These are phyloP conservation scores for Picochlorum sp. DNA, from an alignment of 139 green algal species.

Conservation along the genomic window DNA sequence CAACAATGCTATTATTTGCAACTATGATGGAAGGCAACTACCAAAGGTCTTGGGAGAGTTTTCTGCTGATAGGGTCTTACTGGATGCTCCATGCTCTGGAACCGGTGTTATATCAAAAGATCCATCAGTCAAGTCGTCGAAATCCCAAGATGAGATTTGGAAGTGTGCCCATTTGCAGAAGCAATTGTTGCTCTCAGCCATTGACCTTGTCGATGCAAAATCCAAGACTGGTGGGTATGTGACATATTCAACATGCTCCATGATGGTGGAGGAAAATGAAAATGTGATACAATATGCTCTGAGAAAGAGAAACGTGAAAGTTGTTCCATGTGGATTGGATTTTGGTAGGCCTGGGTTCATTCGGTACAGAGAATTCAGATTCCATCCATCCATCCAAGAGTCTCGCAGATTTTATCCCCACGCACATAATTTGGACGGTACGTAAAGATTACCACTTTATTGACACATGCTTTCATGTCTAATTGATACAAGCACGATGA, in stretches of 20 bases:
- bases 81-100: constrained; percentile 96
- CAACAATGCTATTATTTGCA: constrained; percentile 89
- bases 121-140: constrained; percentile 79
- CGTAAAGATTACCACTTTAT: not conserved
- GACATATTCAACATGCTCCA: constrained; percentile 97
- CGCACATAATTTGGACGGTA: constrained; percentile 96
- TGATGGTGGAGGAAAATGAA: constrained; percentile 99
- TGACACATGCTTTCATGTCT: not conserved
- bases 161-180: constrained; percentile 91
- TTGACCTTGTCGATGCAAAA: constrained; percentile 88
- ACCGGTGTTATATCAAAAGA: constrained; percentile 97
- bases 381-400: constrained; percentile 83
- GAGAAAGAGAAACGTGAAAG: constrained; percentile 91
- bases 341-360: constrained; percentile 86
- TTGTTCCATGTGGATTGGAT: constrained; percentile 84
- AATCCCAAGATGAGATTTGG: constrained; percentile 84
- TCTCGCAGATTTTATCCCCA: constrained; percentile 95
- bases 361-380: constrained; percentile 82
- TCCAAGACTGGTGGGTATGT: constrained; percentile 72
- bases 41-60: constrained; percentile 68
- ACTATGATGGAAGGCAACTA: constrained; percentile 87
- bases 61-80: constrained; percentile 84
- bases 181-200: constrained; percentile 93
- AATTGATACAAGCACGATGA: constrained; percentile 13
- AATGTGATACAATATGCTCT: constrained; percentile 95